Conservation (phyloP, 305 asterid species). For the Fraxinus nigra region DNA sequence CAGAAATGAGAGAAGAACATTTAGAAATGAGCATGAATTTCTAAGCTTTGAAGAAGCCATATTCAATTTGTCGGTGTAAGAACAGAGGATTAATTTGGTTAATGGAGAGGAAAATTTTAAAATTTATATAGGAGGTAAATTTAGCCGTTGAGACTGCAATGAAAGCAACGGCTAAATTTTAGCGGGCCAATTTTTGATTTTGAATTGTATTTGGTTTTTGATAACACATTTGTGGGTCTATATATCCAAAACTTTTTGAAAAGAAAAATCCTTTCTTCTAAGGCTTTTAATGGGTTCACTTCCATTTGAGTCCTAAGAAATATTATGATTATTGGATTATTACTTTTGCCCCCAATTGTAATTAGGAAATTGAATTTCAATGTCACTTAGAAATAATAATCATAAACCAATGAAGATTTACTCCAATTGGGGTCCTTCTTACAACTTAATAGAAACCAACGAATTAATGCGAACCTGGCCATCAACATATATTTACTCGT, state of each 20-base stretch:
- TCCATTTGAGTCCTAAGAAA: too few species aligned
- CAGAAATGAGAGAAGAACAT: constrained; percentile 52
- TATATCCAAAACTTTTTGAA: background rate
- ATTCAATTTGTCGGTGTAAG: background rate
- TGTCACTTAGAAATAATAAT: too few species aligned
- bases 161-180: constrained; percentile 28
- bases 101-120: background rate
- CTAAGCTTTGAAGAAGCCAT: constrained; percentile 57
- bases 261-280: background rate
- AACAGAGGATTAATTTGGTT: background rate
- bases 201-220: background rate
- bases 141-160: constrained; percentile 27
- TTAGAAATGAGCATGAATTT: constrained; percentile 56
- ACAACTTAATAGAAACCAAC: too few species aligned
- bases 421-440: too few species aligned
- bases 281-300: too few species aligned
- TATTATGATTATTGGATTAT: too few species aligned
- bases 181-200: background rate
- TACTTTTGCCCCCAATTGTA: too few species aligned
- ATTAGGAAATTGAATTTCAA: too few species aligned
- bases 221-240: background rate
- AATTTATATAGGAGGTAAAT: constrained; percentile 26
- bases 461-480: too few species aligned
- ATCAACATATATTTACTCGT: too few species aligned
- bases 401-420: too few species aligned